phyloP scores from a whole-genome alignment of 257 asterid genomes.

The Fraxinus cuspidata region DNA sequence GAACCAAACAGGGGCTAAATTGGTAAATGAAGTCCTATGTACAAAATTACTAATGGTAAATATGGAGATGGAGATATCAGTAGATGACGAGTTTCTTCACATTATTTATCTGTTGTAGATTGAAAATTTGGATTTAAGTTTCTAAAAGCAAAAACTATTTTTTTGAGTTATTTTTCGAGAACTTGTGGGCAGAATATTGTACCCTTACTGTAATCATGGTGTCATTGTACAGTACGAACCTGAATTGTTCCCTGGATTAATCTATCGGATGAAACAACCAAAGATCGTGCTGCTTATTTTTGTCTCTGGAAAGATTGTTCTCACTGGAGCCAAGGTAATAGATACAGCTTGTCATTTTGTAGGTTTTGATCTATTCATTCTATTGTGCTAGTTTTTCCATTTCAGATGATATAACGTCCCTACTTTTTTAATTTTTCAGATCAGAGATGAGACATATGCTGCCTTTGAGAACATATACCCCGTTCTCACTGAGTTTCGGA shows the following conservation, averaged over 20 bases:
- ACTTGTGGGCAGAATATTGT: not conserved
- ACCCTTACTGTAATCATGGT: conserved; percentile 1
- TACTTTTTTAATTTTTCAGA: conserved; percentile 5
- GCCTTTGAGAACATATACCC: conserved; percentile 38
- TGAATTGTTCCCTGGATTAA: conserved; percentile 47
- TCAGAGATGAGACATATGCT: conserved; percentile 28
- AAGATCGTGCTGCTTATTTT: conserved; percentile 46
- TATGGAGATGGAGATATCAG: not conserved
- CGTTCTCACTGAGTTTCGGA: conserved; percentile 27
- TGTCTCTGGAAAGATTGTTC: conserved; percentile 45
- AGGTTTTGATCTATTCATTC: not conserved
- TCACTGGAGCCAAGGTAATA: conserved; percentile 46
- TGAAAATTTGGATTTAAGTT: not conserved
- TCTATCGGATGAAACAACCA: conserved; percentile 46
- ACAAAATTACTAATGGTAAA: not conserved
- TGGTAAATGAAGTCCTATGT: not conserved
- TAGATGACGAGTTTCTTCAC: not conserved
- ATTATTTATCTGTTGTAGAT: not conserved
- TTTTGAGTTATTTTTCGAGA: not conserved
- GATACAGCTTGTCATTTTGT: not conserved
- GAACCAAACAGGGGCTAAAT: not conserved
- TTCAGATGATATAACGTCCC: not conserved
- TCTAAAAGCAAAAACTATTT: not conserved
- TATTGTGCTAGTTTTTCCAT: not conserved
- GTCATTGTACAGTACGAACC: conserved; percentile 42